Evolutionary conservation across 1,284 basidiomycete genomes (phyloP).

Genomic region (Puccinia sorghi): DNA sequence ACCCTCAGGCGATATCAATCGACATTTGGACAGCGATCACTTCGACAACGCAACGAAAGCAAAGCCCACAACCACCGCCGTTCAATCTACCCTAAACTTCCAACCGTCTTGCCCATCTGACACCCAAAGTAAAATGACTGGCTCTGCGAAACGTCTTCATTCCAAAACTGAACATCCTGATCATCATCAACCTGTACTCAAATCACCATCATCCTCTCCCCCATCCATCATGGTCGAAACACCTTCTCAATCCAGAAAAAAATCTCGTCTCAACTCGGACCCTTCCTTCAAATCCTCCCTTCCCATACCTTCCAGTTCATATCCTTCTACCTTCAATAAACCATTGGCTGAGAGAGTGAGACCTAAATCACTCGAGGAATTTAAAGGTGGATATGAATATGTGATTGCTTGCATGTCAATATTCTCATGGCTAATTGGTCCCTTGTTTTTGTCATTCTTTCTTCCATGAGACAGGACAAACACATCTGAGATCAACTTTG

Average conservation of each 20-base stretch:
- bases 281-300: not conserved
- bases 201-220: not conserved
- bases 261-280: not conserved
- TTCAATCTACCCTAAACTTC: slow-evolving; percentile 31
- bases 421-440: not conserved
- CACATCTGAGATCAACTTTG: slow-evolving; percentile 59
- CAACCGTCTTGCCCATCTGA: not conserved
- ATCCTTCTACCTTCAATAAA: slow-evolving; percentile 8
- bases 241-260: slow-evolving; percentile 6
- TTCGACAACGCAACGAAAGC: not conserved
- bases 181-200: too few relatives aligned
- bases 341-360: slow-evolving; percentile 40
- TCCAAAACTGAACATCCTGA: not conserved
- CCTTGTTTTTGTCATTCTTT: not conserved
- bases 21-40: slow-evolving; percentile 58
- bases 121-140: not conserved
- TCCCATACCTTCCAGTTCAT: not conserved
- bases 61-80: not conserved
- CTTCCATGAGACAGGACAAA: slow-evolving; percentile 67
- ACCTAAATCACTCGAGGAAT: slow-evolving; percentile 34
- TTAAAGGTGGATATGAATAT: slow-evolving; percentile 6
- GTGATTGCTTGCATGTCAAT: not conserved
- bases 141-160: not conserved
- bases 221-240: not conserved
- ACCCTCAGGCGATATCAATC: slow-evolving; percentile 58